Percentiles rank a stretch among this genome's conserved stretches.
These are phyloP conservation scores for Microsporum audouinii DNA, from an alignment of 2,329 filamentous ascomycete genomes.

Conservation along the genomic window DNA sequence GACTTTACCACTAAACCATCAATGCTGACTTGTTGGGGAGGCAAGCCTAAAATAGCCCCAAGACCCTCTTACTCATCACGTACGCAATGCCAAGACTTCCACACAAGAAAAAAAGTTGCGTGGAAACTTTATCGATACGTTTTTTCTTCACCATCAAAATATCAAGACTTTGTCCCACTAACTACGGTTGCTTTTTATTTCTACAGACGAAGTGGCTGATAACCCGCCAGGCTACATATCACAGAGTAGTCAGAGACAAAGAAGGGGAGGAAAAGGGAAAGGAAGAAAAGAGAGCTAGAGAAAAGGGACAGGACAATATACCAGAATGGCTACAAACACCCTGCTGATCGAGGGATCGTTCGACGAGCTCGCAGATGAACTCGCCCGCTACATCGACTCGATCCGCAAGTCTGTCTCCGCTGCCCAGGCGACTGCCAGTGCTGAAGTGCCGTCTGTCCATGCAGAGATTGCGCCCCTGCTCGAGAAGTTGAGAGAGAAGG, in stretches of 20 bases:
- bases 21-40: not conserved
- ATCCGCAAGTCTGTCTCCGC: slow-evolving; percentile 49
- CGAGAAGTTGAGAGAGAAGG: slow-evolving; percentile 42
- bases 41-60: not conserved
- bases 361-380: slow-evolving; percentile 83
- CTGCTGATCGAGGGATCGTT: slow-evolving; percentile 80
- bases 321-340: slow-evolving; percentile 48
- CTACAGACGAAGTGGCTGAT: too few relatives aligned
- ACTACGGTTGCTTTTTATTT: not conserved
- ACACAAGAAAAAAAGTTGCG: not conserved
- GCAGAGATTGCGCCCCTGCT: slow-evolving; percentile 60
- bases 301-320: slow-evolving; percentile 1
- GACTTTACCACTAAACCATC: slow-evolving; percentile 1
- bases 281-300: not conserved
- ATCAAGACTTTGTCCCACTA: not conserved
- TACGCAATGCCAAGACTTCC: not conserved
- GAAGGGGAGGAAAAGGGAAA: not conserved
- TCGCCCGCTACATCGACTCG: slow-evolving; percentile 84
- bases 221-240: not conserved
- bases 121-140: not conserved
- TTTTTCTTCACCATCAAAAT: too few relatives aligned
- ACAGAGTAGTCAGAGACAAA: not conserved
- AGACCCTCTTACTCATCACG: not conserved
- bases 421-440: not conserved
- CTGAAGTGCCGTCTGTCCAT: slow-evolving; percentile 43